A percentile compares a stretch with the other conserved stretches of the same genome.
Evolutionary conservation across 1,139 yeast genomes (phyloP).

Genomic region (Torulaspora globosa): DNA sequence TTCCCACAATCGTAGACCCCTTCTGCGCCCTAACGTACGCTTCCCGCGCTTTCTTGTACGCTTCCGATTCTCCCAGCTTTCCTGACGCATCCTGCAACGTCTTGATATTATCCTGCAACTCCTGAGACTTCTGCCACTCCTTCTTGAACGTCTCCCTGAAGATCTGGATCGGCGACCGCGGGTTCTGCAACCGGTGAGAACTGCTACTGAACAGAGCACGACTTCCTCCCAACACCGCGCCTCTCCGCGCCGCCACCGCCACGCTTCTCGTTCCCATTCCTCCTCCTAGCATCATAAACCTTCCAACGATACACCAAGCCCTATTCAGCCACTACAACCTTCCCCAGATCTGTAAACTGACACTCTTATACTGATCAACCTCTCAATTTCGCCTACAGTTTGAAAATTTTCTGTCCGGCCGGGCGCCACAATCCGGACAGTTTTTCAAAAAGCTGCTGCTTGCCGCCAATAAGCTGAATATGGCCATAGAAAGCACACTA

Average conservation of each 20-base stretch:
- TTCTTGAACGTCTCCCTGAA: conserved; percentile 86
- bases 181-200: conserved; percentile 14
- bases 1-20: conserved; percentile 77
- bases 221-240: not conserved
- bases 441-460: not conserved
- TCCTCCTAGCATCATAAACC: conserved; percentile 5
- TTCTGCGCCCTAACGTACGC: conserved; percentile 85
- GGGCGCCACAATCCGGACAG: conserved; percentile 5
- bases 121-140: conserved; percentile 88
- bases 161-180: conserved; percentile 82
- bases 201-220: conserved; percentile 17
- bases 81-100: conserved; percentile 97
- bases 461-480: not conserved
- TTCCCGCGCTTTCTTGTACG: conserved; percentile 87
- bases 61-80: conserved; percentile 87
- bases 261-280: conserved; percentile 10
- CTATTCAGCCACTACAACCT: not conserved
- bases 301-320: not conserved
- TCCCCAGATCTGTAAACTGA: not conserved
- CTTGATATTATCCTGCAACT: conserved; percentile 86
- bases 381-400: not conserved
- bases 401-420: conserved; percentile 8
- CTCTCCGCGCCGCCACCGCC: not conserved
- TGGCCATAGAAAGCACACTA: not conserved
- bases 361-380: not conserved